Base-by-base conservation (phyloP, 2,329 filamentous ascomycete genomes). In the Shiraia sp. region DNA sequence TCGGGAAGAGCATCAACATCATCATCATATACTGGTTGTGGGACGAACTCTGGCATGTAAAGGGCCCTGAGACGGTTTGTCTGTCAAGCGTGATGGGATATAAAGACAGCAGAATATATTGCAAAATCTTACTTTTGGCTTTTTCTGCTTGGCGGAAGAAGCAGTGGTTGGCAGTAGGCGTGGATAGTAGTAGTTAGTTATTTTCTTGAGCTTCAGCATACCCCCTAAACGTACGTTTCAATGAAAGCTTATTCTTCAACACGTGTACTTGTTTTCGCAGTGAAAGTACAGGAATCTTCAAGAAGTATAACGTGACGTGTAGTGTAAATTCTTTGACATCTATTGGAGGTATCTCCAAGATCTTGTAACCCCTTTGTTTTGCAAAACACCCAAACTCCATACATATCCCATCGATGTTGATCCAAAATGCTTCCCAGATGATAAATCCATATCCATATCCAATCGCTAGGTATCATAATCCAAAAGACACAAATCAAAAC, bases 161-260 rank as follows among this genome's bases (percentile, higher is more conserved):
- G n/a, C n/a, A n/a, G n/a, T n/a, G n/a, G n/a, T n/a, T n/a, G n/a
- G n/a, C n/a, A n/a, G n/a, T n/a, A n/a, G n/a, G n/a, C n/a, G n/a
- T n/a, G n/a, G n/a, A n/a, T n/a, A n/a, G n/a, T n/a, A n/a, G n/a
- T n/a, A n/a, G n/a, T n/a, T n/a, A n/a, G n/a, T n/a, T n/a, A n/a
- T 28, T 15, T 30, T 30, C 24, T 40, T 24, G 32, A 17, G 31
- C 38, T 40, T 34, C 25, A 40, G 38, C 38, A 40, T 40, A 40
- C 38, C 38, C 38, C 37, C 24, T 19, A 40, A 38, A 40, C 38
- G 38, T 40, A 40, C 38, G 31, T 32, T 31, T n/a, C 23, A 34
- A 34, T 35, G 31, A 30, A 40, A 38, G 27, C 17, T 34, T 29
- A 25, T 15, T 36, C 13, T 25, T 35, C 19, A n/a, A n/a, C n/a